A percentile compares a stretch with the other conserved stretches of the same genome.
Evolutionary conservation across 1,139 yeast genomes (phyloP).

Genomic region (Scheffersomyces segobiensis): DNA sequence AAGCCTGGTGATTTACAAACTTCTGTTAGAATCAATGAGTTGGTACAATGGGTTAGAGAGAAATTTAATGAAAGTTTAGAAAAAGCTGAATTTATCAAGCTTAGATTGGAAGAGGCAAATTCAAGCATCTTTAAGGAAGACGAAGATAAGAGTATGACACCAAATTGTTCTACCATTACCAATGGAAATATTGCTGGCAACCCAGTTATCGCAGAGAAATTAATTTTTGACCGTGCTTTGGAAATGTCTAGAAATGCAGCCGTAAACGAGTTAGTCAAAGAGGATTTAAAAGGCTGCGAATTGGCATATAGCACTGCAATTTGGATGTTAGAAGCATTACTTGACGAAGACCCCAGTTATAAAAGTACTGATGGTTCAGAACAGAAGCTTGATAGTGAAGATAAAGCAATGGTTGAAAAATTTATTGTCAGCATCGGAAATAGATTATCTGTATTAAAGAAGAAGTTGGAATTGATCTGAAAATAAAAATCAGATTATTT

Average conservation of each 20-base stretch:
- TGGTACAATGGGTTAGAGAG: slow-evolving; percentile 92
- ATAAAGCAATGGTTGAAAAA: slow-evolving; percentile 71
- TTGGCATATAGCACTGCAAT: slow-evolving; percentile 86
- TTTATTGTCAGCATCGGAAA: slow-evolving; percentile 74
- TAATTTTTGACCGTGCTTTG: slow-evolving; percentile 87
- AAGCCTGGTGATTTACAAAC: slow-evolving; percentile 14
- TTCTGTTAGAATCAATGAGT: slow-evolving; percentile 59
- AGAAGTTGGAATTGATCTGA: slow-evolving; percentile 27
- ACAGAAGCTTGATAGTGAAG: slow-evolving; percentile 63
- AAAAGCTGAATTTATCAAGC: slow-evolving; percentile 76
- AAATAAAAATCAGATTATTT: not conserved
- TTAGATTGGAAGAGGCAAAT: slow-evolving; percentile 55
- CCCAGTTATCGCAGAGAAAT: slow-evolving; percentile 69
- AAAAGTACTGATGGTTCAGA: slow-evolving; percentile 14
- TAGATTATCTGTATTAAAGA: slow-evolving; percentile 60
- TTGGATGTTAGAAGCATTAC: slow-evolving; percentile 90
- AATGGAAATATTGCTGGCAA: slow-evolving; percentile 9
- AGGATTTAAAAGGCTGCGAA: slow-evolving; percentile 79
- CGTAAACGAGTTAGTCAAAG: slow-evolving; percentile 76
- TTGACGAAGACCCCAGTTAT: slow-evolving; percentile 52
- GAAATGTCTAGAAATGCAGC: slow-evolving; percentile 94
- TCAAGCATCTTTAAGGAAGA: slow-evolving; percentile 19
- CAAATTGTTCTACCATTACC: slow-evolving; percentile 2
- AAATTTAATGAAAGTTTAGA: slow-evolving; percentile 86
- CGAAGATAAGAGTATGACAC: slow-evolving; percentile 3